These are phyloP conservation scores for Ceratobasidium sp. DNA, from an alignment of 1,284 basidiomycete species.

Conservation along the genomic window DNA sequence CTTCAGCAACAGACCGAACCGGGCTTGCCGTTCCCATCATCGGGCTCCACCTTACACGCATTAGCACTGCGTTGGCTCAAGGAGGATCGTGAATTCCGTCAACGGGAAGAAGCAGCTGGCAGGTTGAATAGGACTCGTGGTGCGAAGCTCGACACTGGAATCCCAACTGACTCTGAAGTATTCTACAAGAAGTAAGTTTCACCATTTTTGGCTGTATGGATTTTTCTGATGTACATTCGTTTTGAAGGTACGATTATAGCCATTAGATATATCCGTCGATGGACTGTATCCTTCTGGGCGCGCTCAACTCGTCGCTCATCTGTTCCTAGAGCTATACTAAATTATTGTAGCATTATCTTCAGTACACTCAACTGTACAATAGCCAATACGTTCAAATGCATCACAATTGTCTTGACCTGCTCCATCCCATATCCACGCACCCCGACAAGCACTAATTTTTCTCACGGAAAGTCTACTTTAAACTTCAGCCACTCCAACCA, in stretches of 20 bases:
- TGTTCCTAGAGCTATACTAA: background rate
- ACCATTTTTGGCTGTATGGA: background rate
- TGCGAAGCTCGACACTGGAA: conserved; percentile 56
- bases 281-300: background rate
- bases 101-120: conserved; percentile 62
- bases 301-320: conserved; percentile 38
- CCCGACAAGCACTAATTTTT: background rate
- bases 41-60: conserved; percentile 63
- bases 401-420: background rate
- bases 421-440: too few species aligned
- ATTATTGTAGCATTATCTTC: conserved; percentile 11
- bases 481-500: conserved; percentile 22
- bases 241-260: conserved; percentile 70
- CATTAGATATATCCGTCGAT: conserved; percentile 50
- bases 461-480: background rate
- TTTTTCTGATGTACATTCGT: background rate
- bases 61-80: conserved; percentile 83
- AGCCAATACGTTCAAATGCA: background rate
- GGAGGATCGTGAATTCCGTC: conserved; percentile 72
- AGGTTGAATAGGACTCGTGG: conserved; percentile 67
- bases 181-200: conserved; percentile 83
- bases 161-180: conserved; percentile 78
- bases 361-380: conserved; percentile 41
- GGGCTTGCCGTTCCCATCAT: conserved; percentile 43
- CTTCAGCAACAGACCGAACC: conserved; percentile 49